These are phyloP conservation scores for Colletotrichum sublineola DNA, from an alignment of 2,329 filamentous ascomycete genomes.

Conservation along the genomic window DNA sequence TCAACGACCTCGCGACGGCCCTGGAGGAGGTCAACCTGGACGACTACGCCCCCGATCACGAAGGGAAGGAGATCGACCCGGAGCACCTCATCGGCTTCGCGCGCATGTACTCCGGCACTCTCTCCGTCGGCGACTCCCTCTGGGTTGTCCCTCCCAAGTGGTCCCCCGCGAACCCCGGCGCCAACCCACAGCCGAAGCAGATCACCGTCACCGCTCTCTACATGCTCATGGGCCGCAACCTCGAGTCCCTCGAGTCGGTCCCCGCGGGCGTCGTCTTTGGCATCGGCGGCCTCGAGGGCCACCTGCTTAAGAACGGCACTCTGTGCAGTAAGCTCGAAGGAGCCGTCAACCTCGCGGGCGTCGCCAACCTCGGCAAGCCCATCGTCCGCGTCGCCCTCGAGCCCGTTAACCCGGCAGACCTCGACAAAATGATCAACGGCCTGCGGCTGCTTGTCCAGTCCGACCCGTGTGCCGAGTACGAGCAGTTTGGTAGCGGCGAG, in stretches of 20 bases:
- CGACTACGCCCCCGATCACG: conserved; percentile 59
- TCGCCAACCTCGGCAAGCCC: conserved; percentile 83
- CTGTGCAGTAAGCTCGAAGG: conserved; percentile 90
- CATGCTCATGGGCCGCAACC: conserved; percentile 91
- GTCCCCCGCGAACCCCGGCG: conserved; percentile 81
- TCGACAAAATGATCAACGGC: conserved; percentile 95
- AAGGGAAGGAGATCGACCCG: conserved; percentile 74
- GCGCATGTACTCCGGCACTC: conserved; percentile 89
- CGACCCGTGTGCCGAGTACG: conserved; percentile 95
- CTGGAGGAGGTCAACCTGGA: conserved; percentile 73
- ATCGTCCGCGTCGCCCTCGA: conserved; percentile 98
- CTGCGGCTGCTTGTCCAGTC: conserved; percentile 90
- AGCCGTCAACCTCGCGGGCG: conserved; percentile 89
- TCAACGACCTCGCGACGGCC: conserved; percentile 70
- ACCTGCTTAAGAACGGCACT: conserved; percentile 95
- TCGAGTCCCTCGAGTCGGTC: conserved; percentile 86
- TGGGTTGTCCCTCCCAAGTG: conserved; percentile 96
- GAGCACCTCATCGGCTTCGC: conserved; percentile 97
- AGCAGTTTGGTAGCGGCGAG: conserved; percentile 92
- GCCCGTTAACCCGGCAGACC: conserved; percentile 87
- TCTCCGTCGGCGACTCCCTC: conserved; percentile 89
- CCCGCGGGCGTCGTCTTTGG: conserved; percentile 96
- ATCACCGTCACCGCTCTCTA: conserved; percentile 90
- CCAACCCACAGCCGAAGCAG: conserved; percentile 80
- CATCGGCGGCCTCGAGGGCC: conserved; percentile 90